phyloP scores from a whole-genome alignment of 352 stramenopile genomes.

The Globisporangium heterothallicum region DNA sequence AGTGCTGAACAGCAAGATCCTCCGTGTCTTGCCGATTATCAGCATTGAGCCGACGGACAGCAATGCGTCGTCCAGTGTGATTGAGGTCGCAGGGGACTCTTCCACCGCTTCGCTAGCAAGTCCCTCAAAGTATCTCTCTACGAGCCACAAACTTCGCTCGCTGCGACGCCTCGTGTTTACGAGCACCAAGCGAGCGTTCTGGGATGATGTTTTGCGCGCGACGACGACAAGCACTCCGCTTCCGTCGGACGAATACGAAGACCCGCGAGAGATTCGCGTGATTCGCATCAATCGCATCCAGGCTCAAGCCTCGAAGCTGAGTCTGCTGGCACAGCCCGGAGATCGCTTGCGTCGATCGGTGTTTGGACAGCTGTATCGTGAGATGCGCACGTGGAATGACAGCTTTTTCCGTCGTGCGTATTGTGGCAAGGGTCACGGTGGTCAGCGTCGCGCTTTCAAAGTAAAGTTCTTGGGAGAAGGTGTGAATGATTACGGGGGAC shows the following conservation, averaged over 20 bases:
- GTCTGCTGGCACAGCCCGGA: conserved; percentile 79
- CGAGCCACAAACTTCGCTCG: conserved; percentile 64
- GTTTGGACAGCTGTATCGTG: conserved; percentile 96
- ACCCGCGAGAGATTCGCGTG: conserved; percentile 96
- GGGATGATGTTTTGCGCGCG: conserved; percentile 89
- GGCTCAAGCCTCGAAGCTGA: conserved; percentile 84
- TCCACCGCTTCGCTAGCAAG: neutral
- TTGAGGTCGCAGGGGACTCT: conserved; percentile 37
- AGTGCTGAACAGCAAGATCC: conserved; percentile 89
- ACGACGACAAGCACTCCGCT: conserved; percentile 96
- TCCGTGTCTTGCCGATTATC: conserved; percentile 79
- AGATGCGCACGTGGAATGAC: conserved; percentile 94
- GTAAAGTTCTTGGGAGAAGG: conserved; percentile 99
- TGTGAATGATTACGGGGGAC: conserved; percentile 98
- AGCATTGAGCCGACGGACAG: conserved; percentile 59
- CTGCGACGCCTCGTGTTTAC: conserved; percentile 84
- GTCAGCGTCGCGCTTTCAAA: conserved; percentile 97
- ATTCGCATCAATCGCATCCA: conserved; percentile 98
- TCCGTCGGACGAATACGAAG: conserved; percentile 98
- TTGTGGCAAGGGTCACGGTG: conserved; percentile 95
- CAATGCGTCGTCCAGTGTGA: conserved; percentile 22
- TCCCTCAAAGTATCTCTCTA: conserved; percentile 37
- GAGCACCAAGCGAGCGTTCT: conserved; percentile 92
- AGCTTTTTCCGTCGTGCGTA: conserved; percentile 94
- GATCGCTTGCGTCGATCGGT: conserved; percentile 90